Conservation (phyloP, 257 asterid species). For the Solanum medicagineum region DNA sequence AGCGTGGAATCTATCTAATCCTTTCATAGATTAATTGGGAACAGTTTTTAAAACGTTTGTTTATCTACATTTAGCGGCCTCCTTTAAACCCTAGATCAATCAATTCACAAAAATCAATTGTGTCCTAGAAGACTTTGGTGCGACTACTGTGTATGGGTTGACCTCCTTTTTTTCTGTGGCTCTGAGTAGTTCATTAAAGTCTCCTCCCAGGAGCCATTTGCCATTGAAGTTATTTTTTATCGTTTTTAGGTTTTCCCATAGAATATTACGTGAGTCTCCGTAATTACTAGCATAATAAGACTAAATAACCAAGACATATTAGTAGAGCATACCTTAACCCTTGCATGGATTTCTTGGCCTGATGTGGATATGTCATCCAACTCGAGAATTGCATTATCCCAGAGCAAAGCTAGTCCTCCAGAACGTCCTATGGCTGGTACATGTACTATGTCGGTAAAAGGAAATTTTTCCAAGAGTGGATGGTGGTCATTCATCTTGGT, state of each 20-base stretch:
- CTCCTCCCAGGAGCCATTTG: background rate
- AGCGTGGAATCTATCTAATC: no score
- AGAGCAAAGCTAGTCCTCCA: background rate
- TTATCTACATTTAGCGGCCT: no score
- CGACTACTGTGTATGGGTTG: no score
- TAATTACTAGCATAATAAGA: background rate
- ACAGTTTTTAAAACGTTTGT: no score
- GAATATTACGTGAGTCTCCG: background rate
- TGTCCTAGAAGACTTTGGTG: no score
- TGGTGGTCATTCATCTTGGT: background rate
- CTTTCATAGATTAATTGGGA: no score
- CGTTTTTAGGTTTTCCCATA: background rate
- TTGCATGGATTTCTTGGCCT: background rate
- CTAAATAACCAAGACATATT: background rate
- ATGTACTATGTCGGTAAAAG: background rate
- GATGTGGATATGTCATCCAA: background rate
- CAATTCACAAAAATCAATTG: no score
- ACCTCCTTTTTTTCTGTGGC: no score
- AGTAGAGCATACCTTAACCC: background rate
- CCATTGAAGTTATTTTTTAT: background rate
- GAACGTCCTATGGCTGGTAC: accelerated
- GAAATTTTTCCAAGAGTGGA: background rate
- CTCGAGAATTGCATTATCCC: background rate
- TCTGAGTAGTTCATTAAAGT: no score
- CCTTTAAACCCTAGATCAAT: no score